Conservation (phyloP, 2,329 filamentous ascomycete species). For the Fusarium concolor region DNA sequence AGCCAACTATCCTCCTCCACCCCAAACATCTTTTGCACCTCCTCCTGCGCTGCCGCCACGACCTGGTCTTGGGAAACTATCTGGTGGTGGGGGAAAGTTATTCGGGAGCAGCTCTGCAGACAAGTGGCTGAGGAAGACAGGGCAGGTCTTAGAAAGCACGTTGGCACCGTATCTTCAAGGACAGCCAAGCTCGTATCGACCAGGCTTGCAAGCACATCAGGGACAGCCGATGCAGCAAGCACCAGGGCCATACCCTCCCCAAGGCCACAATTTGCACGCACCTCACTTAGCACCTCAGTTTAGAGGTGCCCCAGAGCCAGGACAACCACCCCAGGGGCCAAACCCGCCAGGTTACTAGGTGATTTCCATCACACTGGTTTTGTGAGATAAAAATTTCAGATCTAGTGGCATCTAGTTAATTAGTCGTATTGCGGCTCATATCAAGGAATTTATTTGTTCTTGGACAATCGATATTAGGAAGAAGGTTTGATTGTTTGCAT, state of each 20-base stretch:
- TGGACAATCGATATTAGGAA: neutral
- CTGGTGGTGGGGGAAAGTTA: constrained; percentile 41
- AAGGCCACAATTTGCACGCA: constrained; percentile 31
- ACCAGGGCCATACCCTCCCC: constrained; percentile 16
- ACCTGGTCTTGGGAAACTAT: constrained; percentile 34
- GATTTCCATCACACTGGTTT: neutral
- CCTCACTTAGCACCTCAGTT: constrained; percentile 42
- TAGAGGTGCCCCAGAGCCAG: constrained; percentile 26
- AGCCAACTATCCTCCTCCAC: constrained; percentile 48
- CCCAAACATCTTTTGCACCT: constrained; percentile 49
- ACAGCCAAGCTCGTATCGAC: constrained; percentile 26
- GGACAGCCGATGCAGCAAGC: constrained; percentile 12
- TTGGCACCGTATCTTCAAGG: constrained; percentile 49
- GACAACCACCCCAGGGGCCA: constrained; percentile 20
- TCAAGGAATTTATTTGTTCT: neutral
- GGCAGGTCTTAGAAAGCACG: constrained; percentile 50
- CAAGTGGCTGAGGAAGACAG: constrained; percentile 53
- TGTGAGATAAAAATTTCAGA: neutral
- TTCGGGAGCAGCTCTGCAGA: constrained; percentile 51
- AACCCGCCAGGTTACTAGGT: constrained; percentile 2
- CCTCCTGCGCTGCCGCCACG: constrained; percentile 39
- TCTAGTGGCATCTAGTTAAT: neutral
- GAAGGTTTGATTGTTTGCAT: neutral
- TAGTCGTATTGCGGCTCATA: neutral
- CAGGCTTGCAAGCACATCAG: constrained; percentile 29